Conservation (phyloP, 768 basidiomycete genomes). For the Boletus subparvulus region DNA sequence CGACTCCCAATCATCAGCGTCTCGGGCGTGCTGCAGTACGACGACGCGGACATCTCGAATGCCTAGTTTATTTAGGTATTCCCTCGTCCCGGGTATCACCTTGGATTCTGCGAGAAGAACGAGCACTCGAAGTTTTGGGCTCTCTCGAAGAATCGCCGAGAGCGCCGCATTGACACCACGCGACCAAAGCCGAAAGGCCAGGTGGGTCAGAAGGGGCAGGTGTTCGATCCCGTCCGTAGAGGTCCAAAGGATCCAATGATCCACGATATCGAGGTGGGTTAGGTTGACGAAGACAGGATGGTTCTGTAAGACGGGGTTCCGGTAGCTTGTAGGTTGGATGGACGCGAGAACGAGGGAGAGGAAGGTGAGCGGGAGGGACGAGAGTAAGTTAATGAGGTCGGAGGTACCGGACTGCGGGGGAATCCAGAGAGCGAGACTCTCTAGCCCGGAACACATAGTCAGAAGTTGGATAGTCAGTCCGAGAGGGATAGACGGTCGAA, state of each 20-base stretch:
- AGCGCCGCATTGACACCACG: conserved; percentile 9
- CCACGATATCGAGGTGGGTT: conserved; percentile 23
- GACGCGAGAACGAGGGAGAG: conserved; percentile 17
- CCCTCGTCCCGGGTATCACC: neutral
- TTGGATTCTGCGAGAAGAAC: conserved; percentile 9
- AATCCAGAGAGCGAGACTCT: conserved; percentile 21
- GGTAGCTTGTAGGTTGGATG: neutral
- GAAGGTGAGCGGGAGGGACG: conserved; percentile 13
- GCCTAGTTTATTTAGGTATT: conserved; percentile 9
- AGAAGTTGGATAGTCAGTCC: conserved; percentile 5
- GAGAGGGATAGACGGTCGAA: conserved; percentile 12
- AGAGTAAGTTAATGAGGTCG: conserved; percentile 1
- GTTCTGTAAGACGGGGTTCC: neutral
- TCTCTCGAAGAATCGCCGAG: conserved; percentile 2
- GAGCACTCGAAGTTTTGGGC: conserved; percentile 6
- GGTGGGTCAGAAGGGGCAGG: conserved; percentile 10
- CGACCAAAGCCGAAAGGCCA: conserved; percentile 19
- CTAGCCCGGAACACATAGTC: conserved; percentile 8
- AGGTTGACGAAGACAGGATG: conserved; percentile 14
- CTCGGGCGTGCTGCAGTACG: conserved; percentile 10
- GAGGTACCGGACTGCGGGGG: neutral
- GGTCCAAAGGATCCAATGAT: conserved; percentile 20
- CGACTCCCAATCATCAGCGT: conserved; percentile 14
- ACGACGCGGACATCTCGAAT: conserved; percentile 14
- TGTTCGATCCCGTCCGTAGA: conserved; percentile 17